Evolutionary conservation across 306 rosid genomes (phyloP).

Genomic region (Prosopis cineraria): DNA sequence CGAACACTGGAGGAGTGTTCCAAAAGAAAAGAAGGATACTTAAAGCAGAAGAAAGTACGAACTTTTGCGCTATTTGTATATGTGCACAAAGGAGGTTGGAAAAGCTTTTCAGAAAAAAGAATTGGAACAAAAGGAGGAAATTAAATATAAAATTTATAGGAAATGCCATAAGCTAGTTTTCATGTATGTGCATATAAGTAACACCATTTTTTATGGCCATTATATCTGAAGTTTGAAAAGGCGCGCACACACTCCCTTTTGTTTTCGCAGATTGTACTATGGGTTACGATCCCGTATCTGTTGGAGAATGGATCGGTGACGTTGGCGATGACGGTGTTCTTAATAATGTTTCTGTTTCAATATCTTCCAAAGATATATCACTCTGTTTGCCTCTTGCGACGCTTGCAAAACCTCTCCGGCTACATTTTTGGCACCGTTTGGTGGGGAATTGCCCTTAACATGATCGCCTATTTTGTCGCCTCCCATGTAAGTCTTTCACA

Average conservation of each 20-base stretch:
- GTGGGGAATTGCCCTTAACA: constrained; percentile 97
- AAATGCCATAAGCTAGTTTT: background rate
- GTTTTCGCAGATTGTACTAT: constrained; percentile 61
- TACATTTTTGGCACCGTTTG: constrained; percentile 88
- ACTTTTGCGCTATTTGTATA: background rate
- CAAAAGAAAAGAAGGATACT: background rate
- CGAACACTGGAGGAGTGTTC: background rate
- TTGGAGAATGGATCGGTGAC: constrained; percentile 69
- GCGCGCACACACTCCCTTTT: too few relatives aligned
- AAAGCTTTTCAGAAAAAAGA: background rate
- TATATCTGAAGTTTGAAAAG: background rate
- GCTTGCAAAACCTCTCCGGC: constrained; percentile 81
- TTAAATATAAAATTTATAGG: background rate
- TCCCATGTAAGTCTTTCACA: constrained; percentile 72
- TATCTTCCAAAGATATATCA: constrained; percentile 91
- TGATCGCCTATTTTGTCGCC: constrained; percentile 93
- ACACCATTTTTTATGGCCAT: too few relatives aligned
- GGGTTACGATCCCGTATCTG: constrained; percentile 73
- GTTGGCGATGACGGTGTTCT: constrained; percentile 70
- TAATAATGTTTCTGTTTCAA: constrained; percentile 74
- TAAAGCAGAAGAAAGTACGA: too few relatives aligned
- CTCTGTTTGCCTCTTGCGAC: constrained; percentile 74
- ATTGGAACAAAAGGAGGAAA: background rate
- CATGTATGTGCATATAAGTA: background rate
- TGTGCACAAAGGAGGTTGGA: background rate